Evolutionary conservation across 306 rosid genomes (phyloP).

Genomic region (Dryas octopetala): DNA sequence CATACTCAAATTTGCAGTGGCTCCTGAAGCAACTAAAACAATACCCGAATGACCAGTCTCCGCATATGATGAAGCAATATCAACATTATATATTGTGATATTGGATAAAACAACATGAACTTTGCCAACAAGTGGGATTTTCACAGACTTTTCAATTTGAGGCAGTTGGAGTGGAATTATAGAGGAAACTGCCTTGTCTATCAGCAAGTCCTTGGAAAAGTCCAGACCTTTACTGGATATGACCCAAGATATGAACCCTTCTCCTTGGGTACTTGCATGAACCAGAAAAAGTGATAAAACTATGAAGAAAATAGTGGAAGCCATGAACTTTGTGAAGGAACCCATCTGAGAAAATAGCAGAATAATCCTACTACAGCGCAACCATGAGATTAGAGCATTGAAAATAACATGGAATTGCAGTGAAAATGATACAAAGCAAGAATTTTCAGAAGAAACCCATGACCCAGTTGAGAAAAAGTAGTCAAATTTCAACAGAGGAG

Average conservation of each 20-base stretch:
- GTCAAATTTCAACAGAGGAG: not conserved
- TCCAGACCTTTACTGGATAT: constrained; percentile 72
- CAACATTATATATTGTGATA: constrained; percentile 46
- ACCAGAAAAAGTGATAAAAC: constrained; percentile 31
- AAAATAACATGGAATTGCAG: not conserved
- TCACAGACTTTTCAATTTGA: constrained; percentile 47
- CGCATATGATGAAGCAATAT: constrained; percentile 54
- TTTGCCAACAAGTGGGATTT: constrained; percentile 55
- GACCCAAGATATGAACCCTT: constrained; percentile 62
- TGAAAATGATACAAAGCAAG: constrained; percentile 5
- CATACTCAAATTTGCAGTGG: constrained; percentile 70
- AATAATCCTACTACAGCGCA: constrained; percentile 19
- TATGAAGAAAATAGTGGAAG: constrained; percentile 25
- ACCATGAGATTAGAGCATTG: constrained; percentile 6
- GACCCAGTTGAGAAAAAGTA: not conserved
- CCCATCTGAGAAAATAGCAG: constrained; percentile 28
- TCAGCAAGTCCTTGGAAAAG: constrained; percentile 63
- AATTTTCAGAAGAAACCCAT: constrained; percentile 20
- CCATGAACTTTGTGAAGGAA: constrained; percentile 30
- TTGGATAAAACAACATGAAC: constrained; percentile 65
- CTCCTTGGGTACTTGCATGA: constrained; percentile 42
- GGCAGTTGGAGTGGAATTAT: constrained; percentile 62
- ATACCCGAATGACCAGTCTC: constrained; percentile 61
- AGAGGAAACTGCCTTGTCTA: constrained; percentile 56
- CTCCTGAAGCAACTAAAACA: constrained; percentile 58